Evolutionary conservation across 108 stramenopile genomes (phyloP).

Genomic region (Mayamaea pseudoterrestris): DNA sequence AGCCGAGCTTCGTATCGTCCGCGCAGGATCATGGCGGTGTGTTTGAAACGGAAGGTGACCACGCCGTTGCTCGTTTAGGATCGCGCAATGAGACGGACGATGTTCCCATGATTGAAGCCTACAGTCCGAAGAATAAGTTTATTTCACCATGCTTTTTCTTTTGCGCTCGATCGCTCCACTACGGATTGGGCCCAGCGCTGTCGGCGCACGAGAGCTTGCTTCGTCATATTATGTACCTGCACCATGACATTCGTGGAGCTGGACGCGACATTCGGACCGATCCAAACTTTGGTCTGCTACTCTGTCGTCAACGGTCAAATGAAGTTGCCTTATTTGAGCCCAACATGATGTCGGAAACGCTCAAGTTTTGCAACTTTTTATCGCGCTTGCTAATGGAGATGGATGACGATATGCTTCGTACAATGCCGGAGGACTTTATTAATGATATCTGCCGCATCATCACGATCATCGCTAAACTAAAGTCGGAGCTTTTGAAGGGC

Average conservation of each 20-base stretch:
- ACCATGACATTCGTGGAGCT: constrained; percentile 44
- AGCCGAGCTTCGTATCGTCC: constrained; percentile 58
- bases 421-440: constrained; percentile 78
- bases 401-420: constrained; percentile 31
- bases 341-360: constrained; percentile 47
- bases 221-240: constrained; percentile 41
- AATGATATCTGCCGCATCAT: constrained; percentile 63
- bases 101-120: constrained; percentile 6
- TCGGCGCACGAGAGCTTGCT: constrained; percentile 36
- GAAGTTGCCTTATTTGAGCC: constrained; percentile 62
- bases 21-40: constrained; percentile 48
- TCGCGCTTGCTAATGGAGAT: constrained; percentile 45
- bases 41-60: constrained; percentile 51
- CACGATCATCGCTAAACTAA: constrained; percentile 40
- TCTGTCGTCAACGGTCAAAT: constrained; percentile 36
- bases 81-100: constrained; percentile 29
- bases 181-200: constrained; percentile 49
- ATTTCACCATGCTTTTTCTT: constrained; percentile 79
- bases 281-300: constrained; percentile 42
- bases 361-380: constrained; percentile 53
- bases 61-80: constrained; percentile 60
- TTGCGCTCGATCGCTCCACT: constrained; percentile 52
- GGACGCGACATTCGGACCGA: constrained; percentile 41
- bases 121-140: constrained; percentile 74
- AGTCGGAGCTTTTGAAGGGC: constrained; percentile 42